Conservation (phyloP, 2,329 filamentous ascomycete species). For the Cercospora nicotianae region DNA sequence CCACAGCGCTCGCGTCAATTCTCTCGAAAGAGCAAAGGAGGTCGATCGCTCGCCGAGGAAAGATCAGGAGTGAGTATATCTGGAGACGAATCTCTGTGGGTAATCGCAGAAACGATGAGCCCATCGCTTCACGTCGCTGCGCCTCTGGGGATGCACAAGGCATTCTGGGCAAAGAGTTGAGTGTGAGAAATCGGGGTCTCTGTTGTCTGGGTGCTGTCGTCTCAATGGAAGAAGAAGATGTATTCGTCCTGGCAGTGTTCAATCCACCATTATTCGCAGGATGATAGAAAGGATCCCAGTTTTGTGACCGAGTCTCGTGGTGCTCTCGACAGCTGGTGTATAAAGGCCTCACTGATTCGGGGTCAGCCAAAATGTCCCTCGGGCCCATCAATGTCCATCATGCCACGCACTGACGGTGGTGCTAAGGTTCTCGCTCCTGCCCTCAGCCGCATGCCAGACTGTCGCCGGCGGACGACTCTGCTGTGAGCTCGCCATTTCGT, state of each 20-base stretch:
- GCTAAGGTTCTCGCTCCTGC: conserved; percentile 15
- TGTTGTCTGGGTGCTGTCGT: conserved; percentile 1
- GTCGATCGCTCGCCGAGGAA: conserved; percentile 35
- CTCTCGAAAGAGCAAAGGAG: conserved; percentile 37
- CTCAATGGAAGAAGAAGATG: neutral
- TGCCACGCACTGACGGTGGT: conserved; percentile 9
- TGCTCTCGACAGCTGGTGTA: conserved; percentile 32
- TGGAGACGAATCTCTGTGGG: conserved; percentile 50
- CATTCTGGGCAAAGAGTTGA: conserved; percentile 21
- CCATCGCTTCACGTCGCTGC: conserved; percentile 7
- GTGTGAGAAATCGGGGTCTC: conserved; percentile 18
- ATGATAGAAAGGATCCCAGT: conserved; percentile 8
- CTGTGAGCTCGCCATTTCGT: conserved; percentile 18
- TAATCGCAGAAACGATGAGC: conserved; percentile 44
- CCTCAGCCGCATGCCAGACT: conserved; percentile 17
- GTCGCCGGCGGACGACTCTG: conserved; percentile 15
- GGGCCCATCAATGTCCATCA: neutral
- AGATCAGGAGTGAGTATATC: conserved; percentile 49
- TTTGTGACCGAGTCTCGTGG: conserved; percentile 16
- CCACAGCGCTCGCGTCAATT: conserved; percentile 39
- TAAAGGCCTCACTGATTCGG: conserved; percentile 19
- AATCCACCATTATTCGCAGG: conserved; percentile 14
- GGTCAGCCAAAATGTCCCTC: conserved; percentile 5
- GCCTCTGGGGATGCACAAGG: conserved; percentile 12
- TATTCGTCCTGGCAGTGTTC: neutral